Conservation (phyloP, 345 rosid species). For the Eucalyptus shirleyi region DNA sequence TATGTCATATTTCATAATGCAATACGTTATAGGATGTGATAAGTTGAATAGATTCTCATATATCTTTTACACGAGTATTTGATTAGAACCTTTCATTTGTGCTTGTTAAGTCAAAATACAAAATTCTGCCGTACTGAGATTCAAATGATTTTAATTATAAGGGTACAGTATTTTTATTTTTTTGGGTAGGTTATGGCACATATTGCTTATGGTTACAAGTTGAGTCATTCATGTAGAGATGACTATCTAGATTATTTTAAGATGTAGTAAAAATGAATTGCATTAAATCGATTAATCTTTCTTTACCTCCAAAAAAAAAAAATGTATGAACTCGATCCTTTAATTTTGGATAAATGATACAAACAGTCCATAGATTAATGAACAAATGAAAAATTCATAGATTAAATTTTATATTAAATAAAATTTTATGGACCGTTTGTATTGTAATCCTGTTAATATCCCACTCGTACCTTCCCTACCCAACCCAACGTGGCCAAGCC, state of each 20-base stretch:
- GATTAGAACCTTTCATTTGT: not conserved
- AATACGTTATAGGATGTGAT: accelerated
- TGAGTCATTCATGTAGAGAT: not conserved
- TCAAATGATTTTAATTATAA: not conserved
- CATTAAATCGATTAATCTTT: not conserved
- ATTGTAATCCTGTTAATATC: too few species aligned
- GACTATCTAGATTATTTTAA: not conserved
- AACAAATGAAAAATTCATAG: too few species aligned
- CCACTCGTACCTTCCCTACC: not conserved
- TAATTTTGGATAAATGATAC: not conserved
- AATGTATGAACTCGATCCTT: not conserved
- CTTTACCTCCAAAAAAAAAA: not conserved
- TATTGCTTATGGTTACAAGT: accelerated
- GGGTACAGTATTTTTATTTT: accelerated
- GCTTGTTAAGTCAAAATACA: accelerated
- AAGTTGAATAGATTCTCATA: accelerated
- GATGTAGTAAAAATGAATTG: not conserved
- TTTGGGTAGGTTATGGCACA: not conserved
- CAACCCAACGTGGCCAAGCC: not conserved
- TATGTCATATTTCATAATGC: accelerated
- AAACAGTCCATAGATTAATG: too few species aligned
- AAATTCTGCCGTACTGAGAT: accelerated
- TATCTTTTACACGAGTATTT: accelerated
- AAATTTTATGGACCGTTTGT: too few species aligned
- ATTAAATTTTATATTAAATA: too few species aligned